Evolutionary conservation across 345 rosid species (phyloP).

Genomic region (Salix caprea): DNA sequence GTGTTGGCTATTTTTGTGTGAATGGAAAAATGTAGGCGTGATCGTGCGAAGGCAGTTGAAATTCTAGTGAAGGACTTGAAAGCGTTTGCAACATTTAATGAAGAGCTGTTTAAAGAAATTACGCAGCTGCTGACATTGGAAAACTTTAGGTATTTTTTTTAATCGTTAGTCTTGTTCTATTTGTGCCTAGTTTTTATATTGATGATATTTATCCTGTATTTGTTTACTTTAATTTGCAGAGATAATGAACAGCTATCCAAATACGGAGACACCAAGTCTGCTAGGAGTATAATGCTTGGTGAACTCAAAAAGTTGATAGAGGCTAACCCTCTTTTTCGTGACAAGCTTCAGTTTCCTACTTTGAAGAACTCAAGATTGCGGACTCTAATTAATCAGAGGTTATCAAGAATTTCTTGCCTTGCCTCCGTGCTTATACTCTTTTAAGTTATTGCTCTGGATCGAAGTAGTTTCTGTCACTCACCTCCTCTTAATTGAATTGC

Average conservation of each 20-base stretch:
- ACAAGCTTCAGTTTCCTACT: slow-evolving; percentile 81
- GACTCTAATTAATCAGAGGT: slow-evolving; percentile 85
- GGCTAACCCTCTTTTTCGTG: slow-evolving; percentile 84
- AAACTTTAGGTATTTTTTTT: slow-evolving; percentile 59
- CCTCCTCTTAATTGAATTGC: slow-evolving; percentile 22
- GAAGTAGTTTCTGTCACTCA: slow-evolving; percentile 6
- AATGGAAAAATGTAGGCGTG: slow-evolving; percentile 43
- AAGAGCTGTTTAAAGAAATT: slow-evolving; percentile 82
- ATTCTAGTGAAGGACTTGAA: slow-evolving; percentile 84
- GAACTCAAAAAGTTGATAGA: slow-evolving; percentile 80
- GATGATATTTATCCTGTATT: background rate
- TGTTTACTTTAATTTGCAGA: slow-evolving; percentile 38
- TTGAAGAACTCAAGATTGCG: slow-evolving; percentile 76
- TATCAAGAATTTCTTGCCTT: slow-evolving; percentile 11
- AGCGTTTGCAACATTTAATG: slow-evolving; percentile 72
- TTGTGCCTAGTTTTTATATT: background rate
- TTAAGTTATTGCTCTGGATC: background rate
- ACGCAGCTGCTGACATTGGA: slow-evolving; percentile 75
- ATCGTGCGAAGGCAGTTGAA: slow-evolving; percentile 75
- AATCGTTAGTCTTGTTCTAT: background rate
- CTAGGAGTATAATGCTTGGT: slow-evolving; percentile 75
- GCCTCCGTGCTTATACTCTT: slow-evolving; percentile 1
- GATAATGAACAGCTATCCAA: slow-evolving; percentile 83
- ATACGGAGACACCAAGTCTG: slow-evolving; percentile 80
- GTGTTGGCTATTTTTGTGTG: background rate